Evolutionary conservation across 129 eudicot genomes (phyloP).

Genomic region (Cynara cardunculus): DNA sequence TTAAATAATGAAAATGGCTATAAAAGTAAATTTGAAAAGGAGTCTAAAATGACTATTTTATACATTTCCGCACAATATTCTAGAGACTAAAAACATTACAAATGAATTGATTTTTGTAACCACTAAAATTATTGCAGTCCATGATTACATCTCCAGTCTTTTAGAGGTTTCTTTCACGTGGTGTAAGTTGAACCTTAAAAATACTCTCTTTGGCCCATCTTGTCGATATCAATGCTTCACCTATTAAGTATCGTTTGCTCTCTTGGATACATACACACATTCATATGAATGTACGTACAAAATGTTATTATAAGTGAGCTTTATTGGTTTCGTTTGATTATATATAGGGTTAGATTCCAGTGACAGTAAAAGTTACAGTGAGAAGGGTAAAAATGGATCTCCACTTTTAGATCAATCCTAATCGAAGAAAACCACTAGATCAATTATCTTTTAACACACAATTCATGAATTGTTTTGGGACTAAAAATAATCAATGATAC

Average conservation of each 20-base stretch:
- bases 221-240: neutral
- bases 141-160: neutral
- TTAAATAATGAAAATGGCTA: no score
- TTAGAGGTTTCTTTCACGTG: neutral
- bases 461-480: no score
- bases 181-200: neutral
- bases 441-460: no score
- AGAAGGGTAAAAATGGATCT: no score
- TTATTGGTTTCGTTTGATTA: neutral
- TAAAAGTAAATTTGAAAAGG: no score
- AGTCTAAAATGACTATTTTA: no score
- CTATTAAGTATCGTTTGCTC: neutral
- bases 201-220: neutral
- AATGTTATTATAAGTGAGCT: neutral
- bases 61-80: no score
- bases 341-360: neutral
- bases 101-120: neutral
- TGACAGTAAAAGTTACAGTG: no score
- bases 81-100: neutral
- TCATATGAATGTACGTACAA: neutral
- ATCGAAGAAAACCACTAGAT: no score
- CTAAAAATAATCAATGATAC: no score
- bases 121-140: neutral
- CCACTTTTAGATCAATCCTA: no score
- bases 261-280: neutral